phyloP scores from a whole-genome alignment of 179 eudicot genomes.

The Silene coronaria region DNA sequence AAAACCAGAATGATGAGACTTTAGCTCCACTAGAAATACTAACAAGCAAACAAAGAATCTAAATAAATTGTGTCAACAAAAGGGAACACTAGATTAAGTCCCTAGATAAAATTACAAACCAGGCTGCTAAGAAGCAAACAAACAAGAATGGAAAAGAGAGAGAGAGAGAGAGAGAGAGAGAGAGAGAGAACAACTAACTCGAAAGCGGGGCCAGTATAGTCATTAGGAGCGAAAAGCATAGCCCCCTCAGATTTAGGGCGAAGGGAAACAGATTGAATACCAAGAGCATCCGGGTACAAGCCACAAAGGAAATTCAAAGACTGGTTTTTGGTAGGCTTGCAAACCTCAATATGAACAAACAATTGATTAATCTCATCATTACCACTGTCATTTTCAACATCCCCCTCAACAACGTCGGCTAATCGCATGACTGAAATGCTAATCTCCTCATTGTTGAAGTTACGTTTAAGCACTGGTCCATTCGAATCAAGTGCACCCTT shows the following conservation, averaged over 20 bases:
- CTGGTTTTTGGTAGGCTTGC: constrained; percentile 52
- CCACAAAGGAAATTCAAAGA: constrained; percentile 82
- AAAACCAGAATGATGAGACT: neutral
- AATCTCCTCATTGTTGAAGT: constrained; percentile 63
- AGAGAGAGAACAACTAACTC: constrained; percentile 45
- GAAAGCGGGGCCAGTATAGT: constrained; percentile 62
- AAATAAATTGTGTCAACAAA: neutral
- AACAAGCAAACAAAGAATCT: too few species aligned
- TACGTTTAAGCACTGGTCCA: constrained; percentile 63
- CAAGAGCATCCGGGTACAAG: constrained; percentile 86
- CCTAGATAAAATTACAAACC: neutral
- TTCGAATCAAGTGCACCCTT: constrained; percentile 67
- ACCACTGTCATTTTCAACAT: constrained; percentile 36
- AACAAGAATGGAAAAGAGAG: neutral
- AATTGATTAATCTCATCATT: constrained; percentile 62
- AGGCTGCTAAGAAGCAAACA: neutral
- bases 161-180: constrained; percentile 18
- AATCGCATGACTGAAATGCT: constrained; percentile 71
- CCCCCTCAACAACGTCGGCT: constrained; percentile 37
- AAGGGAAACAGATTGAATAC: constrained; percentile 82
- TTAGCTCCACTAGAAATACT: neutral
- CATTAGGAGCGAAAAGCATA: constrained; percentile 35
- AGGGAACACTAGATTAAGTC: neutral
- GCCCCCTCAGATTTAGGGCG: constrained; percentile 55
- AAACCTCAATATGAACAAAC: constrained; percentile 73